Evolutionary conservation across 225 moss, liverwort and hornwort species (phyloP).

Genomic region (Rhytidiadelphus loreus): DNA sequence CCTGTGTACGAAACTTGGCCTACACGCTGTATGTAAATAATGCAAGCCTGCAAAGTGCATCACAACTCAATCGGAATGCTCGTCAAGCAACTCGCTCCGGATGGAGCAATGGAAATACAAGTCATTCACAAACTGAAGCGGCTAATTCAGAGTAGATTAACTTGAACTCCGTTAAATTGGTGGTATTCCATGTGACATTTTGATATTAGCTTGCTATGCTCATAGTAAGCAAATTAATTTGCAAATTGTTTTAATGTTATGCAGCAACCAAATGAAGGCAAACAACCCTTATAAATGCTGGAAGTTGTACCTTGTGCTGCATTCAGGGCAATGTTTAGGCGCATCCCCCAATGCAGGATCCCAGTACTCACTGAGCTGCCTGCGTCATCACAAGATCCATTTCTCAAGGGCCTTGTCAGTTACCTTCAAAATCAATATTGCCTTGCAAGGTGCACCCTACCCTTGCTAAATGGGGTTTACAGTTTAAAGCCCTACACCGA

Average conservation of each 20-base stretch:
- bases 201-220: neutral
- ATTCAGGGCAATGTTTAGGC: constrained; percentile 33
- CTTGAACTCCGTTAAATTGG: neutral
- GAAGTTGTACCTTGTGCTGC: constrained; percentile 39
- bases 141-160: neutral
- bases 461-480: neutral
- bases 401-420: neutral
- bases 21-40: constrained; percentile 38
- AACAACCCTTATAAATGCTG: too few species aligned
- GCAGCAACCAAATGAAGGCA: neutral
- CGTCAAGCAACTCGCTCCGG: too few species aligned
- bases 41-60: constrained; percentile 27
- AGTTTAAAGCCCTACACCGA: neutral
- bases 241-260: neutral
- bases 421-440: neutral
- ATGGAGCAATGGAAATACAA: neutral
- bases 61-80: neutral
- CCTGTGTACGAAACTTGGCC: constrained; percentile 43
- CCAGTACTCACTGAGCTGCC: neutral
- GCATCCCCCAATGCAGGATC: constrained; percentile 21
- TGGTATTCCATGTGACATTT: neutral
- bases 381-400: neutral
- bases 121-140: neutral
- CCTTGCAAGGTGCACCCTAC: neutral
- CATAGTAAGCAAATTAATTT: neutral